A percentile compares a stretch with the other conserved stretches of the same genome.
Conservation (phyloP, 345 rosid genomes). For the Punica granatum region DNA sequence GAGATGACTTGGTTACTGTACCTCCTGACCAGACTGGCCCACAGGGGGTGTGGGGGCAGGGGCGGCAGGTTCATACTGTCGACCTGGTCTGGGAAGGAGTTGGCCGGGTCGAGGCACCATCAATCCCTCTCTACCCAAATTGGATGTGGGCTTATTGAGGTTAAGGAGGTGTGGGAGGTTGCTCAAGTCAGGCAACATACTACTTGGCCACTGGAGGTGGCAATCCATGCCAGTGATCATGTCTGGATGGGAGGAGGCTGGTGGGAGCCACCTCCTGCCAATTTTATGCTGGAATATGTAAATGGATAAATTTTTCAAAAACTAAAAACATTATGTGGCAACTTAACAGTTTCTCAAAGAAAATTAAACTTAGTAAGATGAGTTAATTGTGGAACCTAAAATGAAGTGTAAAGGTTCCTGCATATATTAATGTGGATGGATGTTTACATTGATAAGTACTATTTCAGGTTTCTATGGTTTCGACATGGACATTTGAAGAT, state of each 20-base stretch:
- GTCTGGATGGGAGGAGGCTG: not conserved
- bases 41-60: too few relatives aligned
- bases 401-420: not conserved
- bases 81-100: not conserved
- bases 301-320: not conserved
- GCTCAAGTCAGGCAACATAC: not conserved
- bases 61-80: not conserved
- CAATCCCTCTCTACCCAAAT: not conserved
- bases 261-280: not conserved
- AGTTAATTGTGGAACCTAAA: too few relatives aligned
- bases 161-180: not conserved
- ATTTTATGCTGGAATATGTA: not conserved
- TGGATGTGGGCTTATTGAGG: not conserved
- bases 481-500: constrained; percentile 70
- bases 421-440: not conserved
- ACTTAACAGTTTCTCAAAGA: not conserved
- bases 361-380: not conserved
- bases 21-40: too few relatives aligned
- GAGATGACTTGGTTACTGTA: too few relatives aligned
- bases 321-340: not conserved
- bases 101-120: not conserved
- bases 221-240: not conserved
- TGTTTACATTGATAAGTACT: constrained; percentile 7
- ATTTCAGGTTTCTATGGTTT: constrained; percentile 42
- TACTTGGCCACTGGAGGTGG: not conserved